These are phyloP conservation scores for Mycena belliarum DNA, from an alignment of 768 basidiomycete species.

Conservation along the genomic window DNA sequence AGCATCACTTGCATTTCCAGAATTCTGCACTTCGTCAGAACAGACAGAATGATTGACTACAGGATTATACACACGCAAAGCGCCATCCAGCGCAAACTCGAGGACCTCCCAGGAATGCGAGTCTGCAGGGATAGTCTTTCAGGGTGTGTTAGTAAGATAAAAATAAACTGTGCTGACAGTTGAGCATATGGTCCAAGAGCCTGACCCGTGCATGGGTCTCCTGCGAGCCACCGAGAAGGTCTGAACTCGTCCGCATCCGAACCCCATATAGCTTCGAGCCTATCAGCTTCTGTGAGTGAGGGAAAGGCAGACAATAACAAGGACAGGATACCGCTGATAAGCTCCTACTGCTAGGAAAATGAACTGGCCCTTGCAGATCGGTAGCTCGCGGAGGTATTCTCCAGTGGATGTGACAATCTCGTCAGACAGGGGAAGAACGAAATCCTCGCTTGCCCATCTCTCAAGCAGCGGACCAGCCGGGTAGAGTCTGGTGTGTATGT, in stretches of 20 bases:
- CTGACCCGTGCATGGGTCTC: neutral
- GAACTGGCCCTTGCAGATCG: constrained; percentile 15
- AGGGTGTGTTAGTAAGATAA: neutral
- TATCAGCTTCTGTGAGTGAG: neutral
- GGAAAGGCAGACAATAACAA: neutral
- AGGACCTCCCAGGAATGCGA: neutral
- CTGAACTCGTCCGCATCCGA: constrained; percentile 14
- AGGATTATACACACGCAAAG: constrained; percentile 9
- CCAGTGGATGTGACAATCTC: constrained; percentile 7
- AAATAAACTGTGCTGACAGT: constrained; percentile 9
- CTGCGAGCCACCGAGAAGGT: constrained; percentile 12
- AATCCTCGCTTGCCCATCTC: constrained; percentile 9
- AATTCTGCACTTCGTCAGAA: constrained; percentile 1
- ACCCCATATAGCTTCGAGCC: constrained; percentile 15
- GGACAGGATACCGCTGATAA: constrained; percentile 17
- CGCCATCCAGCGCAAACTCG: constrained; percentile 11
- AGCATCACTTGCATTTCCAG: constrained; percentile 14
- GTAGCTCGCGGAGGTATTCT: constrained; percentile 2
- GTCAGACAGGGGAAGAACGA: constrained; percentile 11
- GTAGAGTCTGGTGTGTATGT: neutral
- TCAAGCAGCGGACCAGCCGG: constrained; percentile 8
- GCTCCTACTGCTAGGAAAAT: constrained; percentile 8
- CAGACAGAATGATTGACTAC: neutral
- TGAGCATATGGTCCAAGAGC: constrained; percentile 20
- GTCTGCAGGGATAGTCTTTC: neutral